Evolutionary conservation across 2,329 filamentous ascomycete genomes (phyloP).

Genomic region (Passalora sequoiae): DNA sequence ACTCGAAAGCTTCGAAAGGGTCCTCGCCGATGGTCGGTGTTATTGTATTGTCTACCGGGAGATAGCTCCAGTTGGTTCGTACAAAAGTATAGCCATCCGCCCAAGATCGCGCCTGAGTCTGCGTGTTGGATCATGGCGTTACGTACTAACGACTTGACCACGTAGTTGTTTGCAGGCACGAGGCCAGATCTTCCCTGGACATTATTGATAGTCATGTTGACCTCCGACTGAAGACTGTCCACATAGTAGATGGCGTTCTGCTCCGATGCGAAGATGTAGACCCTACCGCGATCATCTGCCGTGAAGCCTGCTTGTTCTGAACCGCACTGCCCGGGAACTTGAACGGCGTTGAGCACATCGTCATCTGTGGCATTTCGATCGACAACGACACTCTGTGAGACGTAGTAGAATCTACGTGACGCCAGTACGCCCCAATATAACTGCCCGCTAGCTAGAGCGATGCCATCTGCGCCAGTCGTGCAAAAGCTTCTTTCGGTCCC

Average conservation of each 20-base stretch:
- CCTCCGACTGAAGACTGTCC: conserved; percentile 35
- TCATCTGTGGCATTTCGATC: conserved; percentile 33
- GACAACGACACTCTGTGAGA: conserved; percentile 35
- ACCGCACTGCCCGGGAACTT: conserved; percentile 38
- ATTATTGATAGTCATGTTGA: conserved; percentile 35
- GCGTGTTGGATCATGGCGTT: conserved; percentile 42
- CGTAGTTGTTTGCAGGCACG: conserved; percentile 35
- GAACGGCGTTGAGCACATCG: conserved; percentile 36
- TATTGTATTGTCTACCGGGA: conserved; percentile 37
- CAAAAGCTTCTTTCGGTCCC: conserved; percentile 22
- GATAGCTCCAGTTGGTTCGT: conserved; percentile 40
- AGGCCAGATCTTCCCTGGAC: conserved; percentile 32
- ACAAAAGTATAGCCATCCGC: conserved; percentile 42
- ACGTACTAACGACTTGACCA: conserved; percentile 39
- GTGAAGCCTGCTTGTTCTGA: conserved; percentile 42
- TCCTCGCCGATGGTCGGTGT: conserved; percentile 35
- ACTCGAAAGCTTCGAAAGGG: conserved; percentile 36
- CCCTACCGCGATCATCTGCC: conserved; percentile 38
- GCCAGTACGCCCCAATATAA: conserved; percentile 43
- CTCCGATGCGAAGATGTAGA: conserved; percentile 41
- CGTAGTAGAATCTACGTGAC: conserved; percentile 39
- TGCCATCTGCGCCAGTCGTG: conserved; percentile 25
- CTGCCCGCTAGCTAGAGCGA: conserved; percentile 39
- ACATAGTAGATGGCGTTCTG: conserved; percentile 45
- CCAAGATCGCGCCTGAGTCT: conserved; percentile 38